Evolutionary conservation across 2,329 filamentous ascomycete genomes (phyloP), one percentile per base, ranked within the genome.

Genomic region (Phaeophleospora eucalypticola): DNA sequence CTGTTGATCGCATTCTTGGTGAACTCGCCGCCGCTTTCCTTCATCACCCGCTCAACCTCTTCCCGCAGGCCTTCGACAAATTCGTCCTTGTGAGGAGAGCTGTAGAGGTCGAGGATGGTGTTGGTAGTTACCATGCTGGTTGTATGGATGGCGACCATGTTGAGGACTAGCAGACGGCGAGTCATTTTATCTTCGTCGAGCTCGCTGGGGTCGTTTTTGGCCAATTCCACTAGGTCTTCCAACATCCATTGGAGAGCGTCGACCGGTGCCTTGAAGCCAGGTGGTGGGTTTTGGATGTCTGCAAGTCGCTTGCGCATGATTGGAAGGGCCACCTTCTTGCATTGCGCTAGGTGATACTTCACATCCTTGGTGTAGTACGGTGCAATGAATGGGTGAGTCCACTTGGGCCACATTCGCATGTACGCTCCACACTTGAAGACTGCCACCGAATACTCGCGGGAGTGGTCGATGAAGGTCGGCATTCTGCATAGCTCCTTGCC

Each of bases 141-240:
- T 4, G 56, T 60, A 29, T 61, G 58, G n/a, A 61, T 57, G 9
- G 59, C 59, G 27, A 58, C 57, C 45, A 60, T 57, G 43, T 58
- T 60, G 16, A 61, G 41, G 7, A 54, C 29, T 7, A 59, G 39
- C 8, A 59, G 36, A 3, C 58, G 53, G 35, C 54, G 52, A 29
- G 47, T 46, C 15, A 57, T 45, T 1, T 47, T 41, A 12, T 49
- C 46, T 21, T 51, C 43, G 7, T 57, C 45, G 3, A 59, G 48
- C 14, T 53, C 43, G 8, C 24, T 24, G 1, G 51, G 36, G 14
- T 52, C 45, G 32, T 42, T 49, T 42, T 48, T 49, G 19, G 54
- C 51, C 7, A 52, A 44, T 12, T 50, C 43, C 6, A 50, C 29
- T 12, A 39, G 49, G 12, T 58, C 56, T 15, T 46, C 47, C 4